Percentiles rank a stretch among this genome's conserved stretches.
Conservation (phyloP, 306 rosid species). For the Malus sieversii region DNA sequence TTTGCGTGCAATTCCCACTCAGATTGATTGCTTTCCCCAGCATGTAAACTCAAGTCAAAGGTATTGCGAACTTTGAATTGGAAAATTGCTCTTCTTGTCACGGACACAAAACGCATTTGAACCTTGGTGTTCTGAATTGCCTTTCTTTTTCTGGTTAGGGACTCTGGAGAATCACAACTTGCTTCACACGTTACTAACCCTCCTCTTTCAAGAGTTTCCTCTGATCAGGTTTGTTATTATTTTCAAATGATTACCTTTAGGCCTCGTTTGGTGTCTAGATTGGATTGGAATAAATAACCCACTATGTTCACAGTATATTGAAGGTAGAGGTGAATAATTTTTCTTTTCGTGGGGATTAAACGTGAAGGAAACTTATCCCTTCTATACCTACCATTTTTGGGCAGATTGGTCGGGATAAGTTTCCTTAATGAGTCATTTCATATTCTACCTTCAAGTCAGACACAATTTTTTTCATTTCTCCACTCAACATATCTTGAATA, state of each 20-base stretch:
- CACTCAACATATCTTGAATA: too few relatives aligned
- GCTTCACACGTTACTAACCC: constrained; percentile 13
- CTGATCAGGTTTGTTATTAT: constrained; percentile 56
- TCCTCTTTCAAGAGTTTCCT: constrained; percentile 45
- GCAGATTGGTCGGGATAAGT: too few relatives aligned
- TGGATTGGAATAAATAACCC: too few relatives aligned
- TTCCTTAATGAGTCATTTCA: too few relatives aligned
- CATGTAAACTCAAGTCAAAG: constrained; percentile 27
- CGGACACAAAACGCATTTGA: neutral
- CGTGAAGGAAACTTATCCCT: too few relatives aligned
- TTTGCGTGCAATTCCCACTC: constrained; percentile 13
- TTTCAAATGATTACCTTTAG: neutral
- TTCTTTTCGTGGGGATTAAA: too few relatives aligned
- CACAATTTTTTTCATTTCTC: too few relatives aligned
- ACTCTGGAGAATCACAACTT: constrained; percentile 21
- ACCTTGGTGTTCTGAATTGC: neutral
- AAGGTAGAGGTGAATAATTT: too few relatives aligned
- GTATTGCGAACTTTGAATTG: constrained; percentile 16
- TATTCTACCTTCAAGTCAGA: too few relatives aligned
- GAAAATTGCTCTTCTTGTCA: neutral
- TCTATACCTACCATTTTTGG: too few relatives aligned
- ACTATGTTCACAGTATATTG: too few relatives aligned
- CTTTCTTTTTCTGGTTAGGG: constrained; percentile 26
- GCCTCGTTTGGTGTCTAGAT: too few relatives aligned
- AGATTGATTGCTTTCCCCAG: constrained; percentile 10